A percentile compares a stretch with the other conserved stretches of the same genome.
These are phyloP conservation scores for Brassica nigra DNA, from an alignment of 345 rosid genomes.

Conservation along the genomic window DNA sequence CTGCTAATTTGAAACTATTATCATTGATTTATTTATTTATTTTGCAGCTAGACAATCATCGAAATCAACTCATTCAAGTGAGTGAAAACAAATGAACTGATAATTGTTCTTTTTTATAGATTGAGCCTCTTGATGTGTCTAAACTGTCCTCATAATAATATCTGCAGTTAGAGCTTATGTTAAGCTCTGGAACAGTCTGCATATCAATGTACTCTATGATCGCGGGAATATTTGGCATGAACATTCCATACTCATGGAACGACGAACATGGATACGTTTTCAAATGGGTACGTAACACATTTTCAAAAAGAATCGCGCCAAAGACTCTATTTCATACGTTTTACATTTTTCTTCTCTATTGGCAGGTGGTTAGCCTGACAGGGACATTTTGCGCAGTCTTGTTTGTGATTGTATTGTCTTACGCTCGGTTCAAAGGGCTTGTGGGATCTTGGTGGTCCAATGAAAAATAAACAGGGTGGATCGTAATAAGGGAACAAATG, in stretches of 20 bases:
- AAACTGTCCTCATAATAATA: neutral
- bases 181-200: constrained; percentile 72
- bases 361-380: constrained; percentile 64
- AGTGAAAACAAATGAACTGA: constrained; percentile 8
- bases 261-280: constrained; percentile 62
- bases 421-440: constrained; percentile 75
- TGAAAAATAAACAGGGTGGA: neutral
- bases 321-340: neutral
- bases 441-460: constrained; percentile 60
- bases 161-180: constrained; percentile 73
- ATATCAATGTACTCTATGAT: constrained; percentile 66
- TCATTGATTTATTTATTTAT: neutral
- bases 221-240: constrained; percentile 87
- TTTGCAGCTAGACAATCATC: constrained; percentile 87
- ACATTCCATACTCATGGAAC: constrained; percentile 85
- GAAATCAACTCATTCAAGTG: constrained; percentile 98
- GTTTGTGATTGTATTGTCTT: constrained; percentile 62
- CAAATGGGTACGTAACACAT: constrained; percentile 62
- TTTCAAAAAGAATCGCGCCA: neutral
- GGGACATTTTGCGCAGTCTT: constrained; percentile 45
- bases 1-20: neutral
- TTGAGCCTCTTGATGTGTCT: neutral
- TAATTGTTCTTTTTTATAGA: neutral
- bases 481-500: too few relatives aligned
- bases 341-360: too few relatives aligned